Evolutionary conservation across 1,139 yeast species (phyloP).

Genomic region (Hemisphaericaspora subhashii): DNA sequence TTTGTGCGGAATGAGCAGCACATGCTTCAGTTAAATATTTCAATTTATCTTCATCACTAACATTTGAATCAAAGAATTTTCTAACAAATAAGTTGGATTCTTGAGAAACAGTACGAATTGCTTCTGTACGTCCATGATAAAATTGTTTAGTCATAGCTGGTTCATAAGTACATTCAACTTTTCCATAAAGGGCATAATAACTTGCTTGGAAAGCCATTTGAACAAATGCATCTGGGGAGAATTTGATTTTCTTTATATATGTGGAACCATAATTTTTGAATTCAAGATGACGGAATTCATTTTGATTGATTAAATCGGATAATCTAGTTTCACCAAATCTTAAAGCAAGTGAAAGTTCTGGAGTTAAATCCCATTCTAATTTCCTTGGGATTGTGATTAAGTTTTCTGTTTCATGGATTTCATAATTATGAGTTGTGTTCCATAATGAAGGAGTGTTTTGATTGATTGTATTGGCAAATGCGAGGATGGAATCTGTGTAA

Average conservation of each 20-base stretch:
- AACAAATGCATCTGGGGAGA: conserved; percentile 91
- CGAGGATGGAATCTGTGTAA: conserved; percentile 83
- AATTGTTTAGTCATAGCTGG: conserved; percentile 93
- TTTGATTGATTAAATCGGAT: conserved; percentile 84
- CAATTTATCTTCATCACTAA: conserved; percentile 61
- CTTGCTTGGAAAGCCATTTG: conserved; percentile 96
- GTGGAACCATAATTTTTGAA: conserved; percentile 76
- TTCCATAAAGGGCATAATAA: conserved; percentile 87
- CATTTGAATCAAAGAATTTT: conserved; percentile 72
- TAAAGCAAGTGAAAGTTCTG: conserved; percentile 73
- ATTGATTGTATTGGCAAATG: conserved; percentile 84
- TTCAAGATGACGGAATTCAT: conserved; percentile 81
- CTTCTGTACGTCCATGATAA: conserved; percentile 90
- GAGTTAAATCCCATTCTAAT: conserved; percentile 83
- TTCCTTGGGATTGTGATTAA: conserved; percentile 75
- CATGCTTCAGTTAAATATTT: conserved; percentile 68
- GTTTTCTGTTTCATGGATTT: conserved; percentile 21
- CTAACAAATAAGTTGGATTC: conserved; percentile 83
- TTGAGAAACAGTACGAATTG: conserved; percentile 78
- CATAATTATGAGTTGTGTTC: conserved; percentile 24
- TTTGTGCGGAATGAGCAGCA: conserved; percentile 62
- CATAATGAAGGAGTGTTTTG: conserved; percentile 79
- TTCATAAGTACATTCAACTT: conserved; percentile 90
- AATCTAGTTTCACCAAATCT: conserved; percentile 90
- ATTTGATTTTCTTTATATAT: conserved; percentile 79